These are phyloP conservation scores for Fusarium subglutinans DNA, from an alignment of 2,329 filamentous ascomycete species.

Conservation along the genomic window DNA sequence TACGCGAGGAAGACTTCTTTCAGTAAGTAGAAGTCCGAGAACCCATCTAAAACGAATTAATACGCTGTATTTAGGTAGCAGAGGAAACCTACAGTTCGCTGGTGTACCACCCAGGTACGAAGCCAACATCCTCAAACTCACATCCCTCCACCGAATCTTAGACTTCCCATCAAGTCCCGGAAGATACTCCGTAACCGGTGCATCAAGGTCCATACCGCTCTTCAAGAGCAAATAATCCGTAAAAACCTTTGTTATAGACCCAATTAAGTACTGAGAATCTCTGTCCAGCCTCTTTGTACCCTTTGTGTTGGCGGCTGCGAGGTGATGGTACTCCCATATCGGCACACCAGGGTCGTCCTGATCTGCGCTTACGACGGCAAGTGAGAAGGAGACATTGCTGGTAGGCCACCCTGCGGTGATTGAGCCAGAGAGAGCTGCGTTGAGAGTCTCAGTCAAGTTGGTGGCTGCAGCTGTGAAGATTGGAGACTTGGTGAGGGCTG, in stretches of 20 bases:
- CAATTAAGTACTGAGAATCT: constrained; percentile 54
- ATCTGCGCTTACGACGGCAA: constrained; percentile 47
- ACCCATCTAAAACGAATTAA: constrained; percentile 33
- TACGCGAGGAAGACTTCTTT: constrained; percentile 47
- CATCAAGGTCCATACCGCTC: constrained; percentile 47
- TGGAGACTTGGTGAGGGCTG: constrained; percentile 32
- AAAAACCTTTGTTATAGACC: constrained; percentile 52
- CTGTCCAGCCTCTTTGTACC: constrained; percentile 46
- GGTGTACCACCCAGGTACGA: constrained; percentile 50
- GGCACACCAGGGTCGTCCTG: constrained; percentile 41
- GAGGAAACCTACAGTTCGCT: constrained; percentile 46
- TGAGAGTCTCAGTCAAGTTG: constrained; percentile 43
- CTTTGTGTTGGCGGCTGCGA: constrained; percentile 46
- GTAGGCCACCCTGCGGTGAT: constrained; percentile 49
- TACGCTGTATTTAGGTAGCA: fast-evolving
- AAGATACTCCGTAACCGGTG: constrained; percentile 48
- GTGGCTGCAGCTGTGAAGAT: constrained; percentile 42
- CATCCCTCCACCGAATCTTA: constrained; percentile 47
- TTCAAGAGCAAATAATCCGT: constrained; percentile 50
- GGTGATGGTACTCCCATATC: constrained; percentile 55
- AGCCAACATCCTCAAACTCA: constrained; percentile 50
- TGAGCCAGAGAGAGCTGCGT: constrained; percentile 44
- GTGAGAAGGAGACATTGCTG: constrained; percentile 51
- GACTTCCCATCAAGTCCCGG: constrained; percentile 44
- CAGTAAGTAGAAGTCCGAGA: constrained; percentile 49